Evolutionary conservation across 192 early-diverging fungal species (phyloP).

Genomic region (Geosiphon pyriformis): DNA sequence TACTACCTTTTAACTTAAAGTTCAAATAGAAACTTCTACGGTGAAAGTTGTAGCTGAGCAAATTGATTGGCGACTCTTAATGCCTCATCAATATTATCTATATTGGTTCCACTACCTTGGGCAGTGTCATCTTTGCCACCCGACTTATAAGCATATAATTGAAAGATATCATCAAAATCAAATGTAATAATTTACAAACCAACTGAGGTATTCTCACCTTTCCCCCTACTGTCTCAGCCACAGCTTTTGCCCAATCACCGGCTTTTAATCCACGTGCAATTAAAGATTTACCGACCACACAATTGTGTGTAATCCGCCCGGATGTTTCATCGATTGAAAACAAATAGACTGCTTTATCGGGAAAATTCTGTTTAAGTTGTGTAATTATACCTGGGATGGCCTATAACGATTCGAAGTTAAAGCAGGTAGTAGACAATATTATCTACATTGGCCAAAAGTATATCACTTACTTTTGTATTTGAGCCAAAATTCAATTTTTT

Average conservation of each 20-base stretch:
- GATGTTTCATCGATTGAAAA: constrained; percentile 66
- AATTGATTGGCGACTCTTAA: constrained; percentile 67
- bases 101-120: constrained; percentile 77
- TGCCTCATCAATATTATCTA: constrained; percentile 66
- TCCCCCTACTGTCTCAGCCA: constrained; percentile 79
- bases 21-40: too few species aligned
- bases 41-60: constrained; percentile 63
- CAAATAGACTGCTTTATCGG: constrained; percentile 83
- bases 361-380: constrained; percentile 67
- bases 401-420: constrained; percentile 9
- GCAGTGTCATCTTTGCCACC: constrained; percentile 95
- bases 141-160: constrained; percentile 8
- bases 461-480: constrained; percentile 58
- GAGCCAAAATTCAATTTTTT: constrained; percentile 62
- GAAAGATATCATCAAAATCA: not conserved
- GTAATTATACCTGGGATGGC: constrained; percentile 74
- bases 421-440: too few species aligned
- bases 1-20: too few species aligned
- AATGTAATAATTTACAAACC: constrained; percentile 4
- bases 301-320: constrained; percentile 73
- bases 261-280: constrained; percentile 81
- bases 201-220: constrained; percentile 44
- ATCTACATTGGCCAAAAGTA: too few species aligned
- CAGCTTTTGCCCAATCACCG: constrained; percentile 83
- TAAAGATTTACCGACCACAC: constrained; percentile 74